Conservation (phyloP, 2,329 filamentous ascomycete genomes). For the Harringtonia aguacate region DNA sequence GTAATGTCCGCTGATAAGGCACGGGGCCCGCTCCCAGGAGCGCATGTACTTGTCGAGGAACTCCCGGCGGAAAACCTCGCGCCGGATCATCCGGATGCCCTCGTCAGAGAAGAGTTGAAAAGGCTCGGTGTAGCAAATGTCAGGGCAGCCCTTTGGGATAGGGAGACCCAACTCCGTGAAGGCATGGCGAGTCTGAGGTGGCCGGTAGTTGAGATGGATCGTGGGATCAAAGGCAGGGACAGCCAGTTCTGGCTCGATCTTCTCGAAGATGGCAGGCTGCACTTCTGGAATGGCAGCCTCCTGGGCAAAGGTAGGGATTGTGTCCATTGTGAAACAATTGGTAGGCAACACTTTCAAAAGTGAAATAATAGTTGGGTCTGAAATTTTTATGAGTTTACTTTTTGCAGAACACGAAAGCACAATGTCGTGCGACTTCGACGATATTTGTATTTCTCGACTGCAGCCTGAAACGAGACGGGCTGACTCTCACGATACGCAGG, state of each 20-base stretch:
- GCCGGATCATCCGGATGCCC: slow-evolving; percentile 10
- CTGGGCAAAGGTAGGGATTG: slow-evolving; percentile 4
- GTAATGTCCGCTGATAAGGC: slow-evolving; percentile 10
- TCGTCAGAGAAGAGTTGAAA: slow-evolving; percentile 11
- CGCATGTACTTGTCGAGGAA: slow-evolving; percentile 11
- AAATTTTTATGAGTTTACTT: neutral
- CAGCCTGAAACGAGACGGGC: neutral
- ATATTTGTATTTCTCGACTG: neutral
- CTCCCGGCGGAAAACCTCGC: slow-evolving; percentile 9
- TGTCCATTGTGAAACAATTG: slow-evolving; percentile 1
- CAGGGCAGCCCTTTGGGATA: slow-evolving; percentile 5
- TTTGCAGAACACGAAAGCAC: neutral
- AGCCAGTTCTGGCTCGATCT: slow-evolving; percentile 2
- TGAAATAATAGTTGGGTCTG: neutral
- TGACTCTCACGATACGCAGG: slow-evolving; percentile 1
- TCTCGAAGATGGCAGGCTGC: slow-evolving; percentile 5
- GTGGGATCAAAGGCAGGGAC: slow-evolving; percentile 10
- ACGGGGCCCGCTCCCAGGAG: slow-evolving; percentile 10
- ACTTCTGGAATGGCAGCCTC: slow-evolving; percentile 4
- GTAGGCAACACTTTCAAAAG: no score
- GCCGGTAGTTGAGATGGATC: slow-evolving; percentile 9
- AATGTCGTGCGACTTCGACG: neutral
- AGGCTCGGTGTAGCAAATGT: slow-evolving; percentile 9
- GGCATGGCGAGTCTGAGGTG: slow-evolving; percentile 6
- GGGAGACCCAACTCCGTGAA: slow-evolving; percentile 8